phyloP scores from a whole-genome alignment of 768 basidiomycete species.

The Collybia nuda region DNA sequence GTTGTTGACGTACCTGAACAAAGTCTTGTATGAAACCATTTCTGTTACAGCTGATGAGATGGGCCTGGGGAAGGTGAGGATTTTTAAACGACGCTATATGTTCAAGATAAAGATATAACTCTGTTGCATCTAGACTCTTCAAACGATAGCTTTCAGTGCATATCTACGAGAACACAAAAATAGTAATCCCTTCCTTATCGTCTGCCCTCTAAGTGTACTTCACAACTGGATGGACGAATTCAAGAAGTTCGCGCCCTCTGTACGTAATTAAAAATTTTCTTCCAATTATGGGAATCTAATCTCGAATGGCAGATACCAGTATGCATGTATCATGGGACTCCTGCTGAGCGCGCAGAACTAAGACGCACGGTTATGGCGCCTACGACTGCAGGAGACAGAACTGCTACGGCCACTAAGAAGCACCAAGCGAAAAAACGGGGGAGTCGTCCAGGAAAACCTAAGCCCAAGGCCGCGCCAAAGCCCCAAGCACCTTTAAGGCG shows the following conservation, averaged over 20 bases:
- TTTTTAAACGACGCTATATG: background rate
- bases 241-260: slow-evolving; percentile 75
- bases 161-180: slow-evolving; percentile 77
- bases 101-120: background rate
- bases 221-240: slow-evolving; percentile 93
- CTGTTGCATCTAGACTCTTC: slow-evolving; percentile 70
- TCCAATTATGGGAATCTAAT: background rate
- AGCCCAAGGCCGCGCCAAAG: slow-evolving; percentile 8
- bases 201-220: slow-evolving; percentile 91
- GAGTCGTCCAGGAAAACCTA: slow-evolving; percentile 11
- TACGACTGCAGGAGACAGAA: slow-evolving; percentile 19
- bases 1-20: slow-evolving; percentile 5
- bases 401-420: slow-evolving; percentile 5
- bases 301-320: slow-evolving; percentile 66
- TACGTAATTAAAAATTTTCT: slow-evolving; percentile 34
- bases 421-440: slow-evolving; percentile 10
- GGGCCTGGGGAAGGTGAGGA: slow-evolving; percentile 80
- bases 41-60: slow-evolving; percentile 80
- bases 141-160: slow-evolving; percentile 93
- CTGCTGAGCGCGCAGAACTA: slow-evolving; percentile 77
- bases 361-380: slow-evolving; percentile 59
- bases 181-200: slow-evolving; percentile 78
- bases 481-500: slow-evolving; percentile 1
- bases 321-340: slow-evolving; percentile 88
- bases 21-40: background rate